Evolutionary conservation across 305 asterid species (phyloP).

Genomic region (Solanum aculeatissimum): DNA sequence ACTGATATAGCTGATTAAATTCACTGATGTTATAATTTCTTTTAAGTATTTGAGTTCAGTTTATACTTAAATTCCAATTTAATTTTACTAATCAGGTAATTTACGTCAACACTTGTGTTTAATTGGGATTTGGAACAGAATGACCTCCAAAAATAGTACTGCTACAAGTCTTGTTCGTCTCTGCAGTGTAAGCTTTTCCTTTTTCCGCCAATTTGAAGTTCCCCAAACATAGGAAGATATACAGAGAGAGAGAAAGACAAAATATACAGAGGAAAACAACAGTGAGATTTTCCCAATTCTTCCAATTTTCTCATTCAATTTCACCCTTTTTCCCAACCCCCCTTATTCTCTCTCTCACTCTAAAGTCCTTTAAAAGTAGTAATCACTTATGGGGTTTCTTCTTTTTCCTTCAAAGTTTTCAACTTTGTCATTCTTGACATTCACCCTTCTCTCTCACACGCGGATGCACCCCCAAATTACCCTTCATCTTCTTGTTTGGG

Average conservation of each 20-base stretch:
- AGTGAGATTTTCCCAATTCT: background rate
- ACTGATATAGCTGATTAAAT: background rate
- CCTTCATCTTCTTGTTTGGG: background rate
- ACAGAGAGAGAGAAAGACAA: background rate
- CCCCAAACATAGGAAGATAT: background rate
- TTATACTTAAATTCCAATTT: background rate
- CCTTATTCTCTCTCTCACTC: background rate
- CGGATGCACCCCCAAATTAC: background rate
- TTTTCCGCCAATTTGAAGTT: background rate
- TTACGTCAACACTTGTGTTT: background rate
- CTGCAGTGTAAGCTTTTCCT: background rate
- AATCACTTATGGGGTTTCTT: background rate
- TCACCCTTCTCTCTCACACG: background rate
- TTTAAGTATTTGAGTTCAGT: no score
- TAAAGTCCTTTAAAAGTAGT: background rate
- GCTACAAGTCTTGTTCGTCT: background rate
- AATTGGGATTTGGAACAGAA: background rate
- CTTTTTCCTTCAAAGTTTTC: background rate
- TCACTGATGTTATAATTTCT: background rate
- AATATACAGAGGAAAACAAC: background rate
- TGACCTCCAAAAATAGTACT: background rate
- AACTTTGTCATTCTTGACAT: background rate
- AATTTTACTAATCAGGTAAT: background rate
- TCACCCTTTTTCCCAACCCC: background rate
- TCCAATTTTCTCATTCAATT: slow-evolving; percentile 1